Evolutionary conservation across 331 rosid genomes (phyloP).

Genomic region (Quercus phellos): DNA sequence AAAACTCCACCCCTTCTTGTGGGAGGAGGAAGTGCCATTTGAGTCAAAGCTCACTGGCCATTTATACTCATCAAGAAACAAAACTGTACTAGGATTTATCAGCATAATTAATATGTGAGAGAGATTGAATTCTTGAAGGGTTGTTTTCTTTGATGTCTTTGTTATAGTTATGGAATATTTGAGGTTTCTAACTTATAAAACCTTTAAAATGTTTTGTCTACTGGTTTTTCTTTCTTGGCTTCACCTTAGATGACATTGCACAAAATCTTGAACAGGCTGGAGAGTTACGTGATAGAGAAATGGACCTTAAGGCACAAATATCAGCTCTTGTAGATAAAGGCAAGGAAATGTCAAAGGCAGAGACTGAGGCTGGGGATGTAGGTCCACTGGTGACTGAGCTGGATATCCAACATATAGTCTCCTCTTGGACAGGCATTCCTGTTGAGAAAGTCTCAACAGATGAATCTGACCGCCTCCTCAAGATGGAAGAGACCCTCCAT

Average conservation of each 20-base stretch:
- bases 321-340: slow-evolving; percentile 76
- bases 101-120: not conserved
- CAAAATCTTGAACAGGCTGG: slow-evolving; percentile 62
- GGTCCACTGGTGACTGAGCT: slow-evolving; percentile 84
- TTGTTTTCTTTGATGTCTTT: not conserved
- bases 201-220: not conserved
- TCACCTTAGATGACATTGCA: slow-evolving; percentile 12
- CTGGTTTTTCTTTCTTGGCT: not conserved
- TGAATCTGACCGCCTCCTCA: slow-evolving; percentile 92
- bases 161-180: not conserved
- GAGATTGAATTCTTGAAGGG: not conserved
- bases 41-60: too few species aligned
- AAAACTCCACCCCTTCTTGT: too few species aligned
- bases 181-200: not conserved
- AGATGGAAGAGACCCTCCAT: slow-evolving; percentile 95
- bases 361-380: slow-evolving; percentile 86
- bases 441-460: slow-evolving; percentile 92
- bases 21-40: too few species aligned
- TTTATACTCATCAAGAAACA: not conserved
- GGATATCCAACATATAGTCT: slow-evolving; percentile 84
- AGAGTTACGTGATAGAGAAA: slow-evolving; percentile 89
- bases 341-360: slow-evolving; percentile 97
- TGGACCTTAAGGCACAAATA: slow-evolving; percentile 87
- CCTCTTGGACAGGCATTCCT: slow-evolving; percentile 95
- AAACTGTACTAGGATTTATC: not conserved